Base-by-base conservation (phyloP, 2,329 filamentous ascomycete genomes). In the Phoma sp. region DNA sequence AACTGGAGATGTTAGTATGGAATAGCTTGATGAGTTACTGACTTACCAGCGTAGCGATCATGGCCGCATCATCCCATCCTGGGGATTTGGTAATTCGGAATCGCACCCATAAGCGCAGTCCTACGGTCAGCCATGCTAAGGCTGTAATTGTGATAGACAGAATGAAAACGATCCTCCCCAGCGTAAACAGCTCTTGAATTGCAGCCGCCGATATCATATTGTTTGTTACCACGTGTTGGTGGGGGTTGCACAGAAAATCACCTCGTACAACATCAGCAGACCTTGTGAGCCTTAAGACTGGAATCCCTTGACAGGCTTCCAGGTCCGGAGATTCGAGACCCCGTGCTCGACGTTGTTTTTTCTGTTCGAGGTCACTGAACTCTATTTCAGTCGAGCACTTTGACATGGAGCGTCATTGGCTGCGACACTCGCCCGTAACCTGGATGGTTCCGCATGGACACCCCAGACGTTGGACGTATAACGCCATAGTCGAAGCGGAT, bases 21-120 rank as follows among this genome's bases (percentile, higher is more conserved):
- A 14, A n/a, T 14, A 1, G n/a, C 7, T 11, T 35, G 8, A 13
- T 5, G 25, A 13, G 25, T 9, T 14, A 7, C 29, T 18, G 9
- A 54, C 64, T 30, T 55, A 69, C 63, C 53, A 72, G 41, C 22
- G 69, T 67, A 23, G 66, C 55, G 7, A 70, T 50, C 61, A 74
- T 73, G 4, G 63, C 62, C 4, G 58, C 63, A 59, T 74, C 71
- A 49, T 74, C 71, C 68, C 68, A 72, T 18, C 71, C 70, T 37
- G 68, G 64, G 41, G 64, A 65, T 47, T 66, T 72, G 14, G 71
- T 73, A 30, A 73, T 70, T 18, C 64, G 61, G 33, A 65, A 56
- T 24, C 71, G 60, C 14, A 72, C 71, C 68, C 68, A 74, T 53
- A 74, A 47, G 25, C 71, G 66, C 11, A 73, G 52, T 22, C 47